Conservation (phyloP, 1,284 basidiomycete species). For the Ustanciosporium gigantosporum region DNA sequence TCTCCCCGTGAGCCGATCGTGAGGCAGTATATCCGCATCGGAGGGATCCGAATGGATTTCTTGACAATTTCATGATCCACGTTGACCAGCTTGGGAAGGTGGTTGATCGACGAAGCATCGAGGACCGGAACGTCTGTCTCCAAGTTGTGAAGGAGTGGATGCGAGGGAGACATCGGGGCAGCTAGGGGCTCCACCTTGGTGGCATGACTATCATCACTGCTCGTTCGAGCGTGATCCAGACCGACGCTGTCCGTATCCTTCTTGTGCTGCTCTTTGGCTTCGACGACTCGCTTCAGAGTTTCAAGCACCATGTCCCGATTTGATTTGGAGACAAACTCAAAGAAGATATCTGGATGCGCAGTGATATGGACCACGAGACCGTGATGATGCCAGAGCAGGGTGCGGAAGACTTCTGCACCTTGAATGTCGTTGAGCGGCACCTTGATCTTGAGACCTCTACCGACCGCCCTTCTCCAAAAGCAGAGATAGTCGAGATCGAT, state of each 20-base stretch:
- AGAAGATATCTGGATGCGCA: slow-evolving; percentile 43
- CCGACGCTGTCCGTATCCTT: slow-evolving; percentile 1
- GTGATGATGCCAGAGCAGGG: slow-evolving; percentile 49
- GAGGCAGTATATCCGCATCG: slow-evolving; percentile 56
- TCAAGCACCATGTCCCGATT: slow-evolving; percentile 34
- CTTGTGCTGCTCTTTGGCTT: slow-evolving; percentile 9
- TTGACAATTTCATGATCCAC: slow-evolving; percentile 4
- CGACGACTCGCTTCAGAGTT: slow-evolving; percentile 12
- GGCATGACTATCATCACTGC: slow-evolving; percentile 4
- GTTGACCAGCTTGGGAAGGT: slow-evolving; percentile 42
- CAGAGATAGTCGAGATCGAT: slow-evolving; percentile 48
- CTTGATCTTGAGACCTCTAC: slow-evolving; percentile 42
- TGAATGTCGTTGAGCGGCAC: slow-evolving; percentile 49
- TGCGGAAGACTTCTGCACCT: slow-evolving; percentile 25
- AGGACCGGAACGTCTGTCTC: slow-evolving; percentile 17
- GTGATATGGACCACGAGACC: slow-evolving; percentile 48
- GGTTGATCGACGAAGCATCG: slow-evolving; percentile 20
- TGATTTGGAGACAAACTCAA: slow-evolving; percentile 40
- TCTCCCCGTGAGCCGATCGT: slow-evolving; percentile 67
- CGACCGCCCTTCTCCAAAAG: slow-evolving; percentile 45
- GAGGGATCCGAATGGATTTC: slow-evolving; percentile 15
- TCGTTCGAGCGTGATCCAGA: not conserved
- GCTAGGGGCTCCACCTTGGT: slow-evolving; percentile 1
- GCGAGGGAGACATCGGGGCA: not conserved
- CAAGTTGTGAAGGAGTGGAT: slow-evolving; percentile 11